Base-by-base conservation (phyloP, 2,329 filamentous ascomycete genomes). In the Colletotrichum sp. region DNA sequence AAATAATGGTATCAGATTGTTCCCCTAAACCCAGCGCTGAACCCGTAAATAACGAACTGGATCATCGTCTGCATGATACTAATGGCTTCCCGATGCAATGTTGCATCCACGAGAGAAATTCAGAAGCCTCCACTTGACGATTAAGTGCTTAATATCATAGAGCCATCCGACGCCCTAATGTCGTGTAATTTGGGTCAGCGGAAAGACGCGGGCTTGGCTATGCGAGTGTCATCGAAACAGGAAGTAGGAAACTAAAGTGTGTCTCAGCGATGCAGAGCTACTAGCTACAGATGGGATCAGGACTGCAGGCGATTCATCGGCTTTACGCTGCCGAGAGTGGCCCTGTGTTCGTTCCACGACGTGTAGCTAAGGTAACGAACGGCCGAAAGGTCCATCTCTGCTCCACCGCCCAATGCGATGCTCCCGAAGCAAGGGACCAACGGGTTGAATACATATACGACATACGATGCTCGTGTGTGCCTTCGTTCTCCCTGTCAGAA, bases 401-500 rank as follows among this genome's bases (percentile, higher is more conserved):
- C n/a, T 52, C n/a, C 43, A 22, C 43, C 10, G 12, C 10, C n/a
- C n/a, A 8, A 22, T 52, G 10, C 1, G 39, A 22, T 10, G 43
- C 43, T 52, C 12, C 6, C 6, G 1, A 22, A 22, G 43, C 43
- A 7, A 52, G 43, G n/a, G n/a, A 52, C n/a, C 10, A 52, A 52
- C n/a, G 6, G 1, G 10, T 52, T 1, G 43, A 5, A 22, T 52
- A 52, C n/a, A 52, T 52, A 52, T 22, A 22, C 43, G 12, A 13
- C 43, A 52, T 22, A 22, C 12, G 6, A 22, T 52, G 43, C 3
- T 13, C 43, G 13, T 13, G 2, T 13, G 6, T 22, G n/a, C n/a
- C 0, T 52, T 22, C n/a, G 0, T 52, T n/a, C 22, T 52, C 5
- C 0, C 3, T 3, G n/a, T 13, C n/a, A 22, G n/a, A 22, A 0